Base-by-base conservation (phyloP, 768 basidiomycete species). In the Suillus decipiens region DNA sequence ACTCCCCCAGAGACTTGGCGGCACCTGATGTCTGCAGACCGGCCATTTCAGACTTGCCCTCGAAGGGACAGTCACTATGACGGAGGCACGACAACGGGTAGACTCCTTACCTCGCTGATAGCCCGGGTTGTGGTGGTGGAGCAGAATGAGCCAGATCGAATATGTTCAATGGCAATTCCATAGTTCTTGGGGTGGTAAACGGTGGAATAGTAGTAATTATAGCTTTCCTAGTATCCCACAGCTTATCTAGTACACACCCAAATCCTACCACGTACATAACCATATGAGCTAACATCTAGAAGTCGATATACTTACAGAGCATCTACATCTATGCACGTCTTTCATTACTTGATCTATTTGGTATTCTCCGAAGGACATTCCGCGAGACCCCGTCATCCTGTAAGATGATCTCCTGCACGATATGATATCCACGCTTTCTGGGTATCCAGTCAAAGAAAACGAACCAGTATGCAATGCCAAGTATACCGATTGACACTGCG, bases 371-470 rank as follows among this genome's bases (percentile, higher is more conserved):
- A 61, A 89, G 84, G 1, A 84, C 81, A 61, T 73, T 82, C 63
- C 86, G 77, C n/a, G 85, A 75, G 9, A 86, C 79, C 0, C 88
- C 87, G 69, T 89, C 87, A 8, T 82, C 81, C 66, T 86, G 82
- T 10, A 80, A 61, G 17, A 82, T 73, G 69, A 78, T 81, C 55
- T 79, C 78, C 42, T 83, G 76, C 67, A 78, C 73, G 5, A 89
- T 75, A 45, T n/a, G 73, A 67, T 87, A 89, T 61, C 84, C 81
- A 15, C 74, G 73, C 63, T 68, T 76, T 63, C 66, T 68, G 3
- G 88, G 88, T 37, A 85, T 73, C 81, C 81, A 84, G 17, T 77
- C 68, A 59, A 80, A 78, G 77, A 80, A 80, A 9, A 83, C 66
- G 61, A 82, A 82, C 88, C 88, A 89, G 70, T 88, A 89, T 11